Conservation (phyloP, 495 filamentous ascomycete genomes). For the Hypomontagnella monticulosa region DNA sequence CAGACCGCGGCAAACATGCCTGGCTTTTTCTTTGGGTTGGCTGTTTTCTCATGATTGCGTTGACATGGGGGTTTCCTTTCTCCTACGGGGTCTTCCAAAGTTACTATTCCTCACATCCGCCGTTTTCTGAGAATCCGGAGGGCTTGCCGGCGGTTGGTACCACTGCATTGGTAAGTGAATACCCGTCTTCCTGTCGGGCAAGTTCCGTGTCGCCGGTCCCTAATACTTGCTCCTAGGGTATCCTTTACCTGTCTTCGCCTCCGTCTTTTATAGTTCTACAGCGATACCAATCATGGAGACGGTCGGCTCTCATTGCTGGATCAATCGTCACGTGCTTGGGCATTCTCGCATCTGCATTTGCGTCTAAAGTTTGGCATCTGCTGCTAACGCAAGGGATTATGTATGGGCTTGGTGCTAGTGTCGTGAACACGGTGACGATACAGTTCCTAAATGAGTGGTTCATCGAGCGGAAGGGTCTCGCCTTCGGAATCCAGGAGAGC, state of each 20-base stretch:
- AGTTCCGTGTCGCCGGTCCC: too few relatives aligned
- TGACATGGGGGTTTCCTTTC: conserved; percentile 76
- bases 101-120: conserved; percentile 57
- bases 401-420: conserved; percentile 60
- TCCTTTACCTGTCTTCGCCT: conserved; percentile 61
- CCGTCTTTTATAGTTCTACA: conserved; percentile 51
- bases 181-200: neutral
- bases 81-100: conserved; percentile 64
- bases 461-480: conserved; percentile 60
- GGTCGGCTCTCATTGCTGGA: conserved; percentile 50
- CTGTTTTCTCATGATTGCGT: conserved; percentile 69
- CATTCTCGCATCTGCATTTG: conserved; percentile 59
- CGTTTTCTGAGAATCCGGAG: conserved; percentile 51
- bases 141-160: conserved; percentile 54
- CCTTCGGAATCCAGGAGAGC: conserved; percentile 66
- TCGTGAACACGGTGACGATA: conserved; percentile 61
- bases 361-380: conserved; percentile 56
- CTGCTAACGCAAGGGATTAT: conserved; percentile 66
- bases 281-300: conserved; percentile 44
- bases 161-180: conserved; percentile 49
- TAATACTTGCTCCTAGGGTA: conserved; percentile 42
- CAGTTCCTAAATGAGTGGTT: conserved; percentile 69
- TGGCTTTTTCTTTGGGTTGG: conserved; percentile 70
- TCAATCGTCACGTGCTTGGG: conserved; percentile 52
- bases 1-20: conserved; percentile 69